Base-by-base conservation (phyloP, 805 yeast genomes). In the Saccharomycopsis javanensis region DNA sequence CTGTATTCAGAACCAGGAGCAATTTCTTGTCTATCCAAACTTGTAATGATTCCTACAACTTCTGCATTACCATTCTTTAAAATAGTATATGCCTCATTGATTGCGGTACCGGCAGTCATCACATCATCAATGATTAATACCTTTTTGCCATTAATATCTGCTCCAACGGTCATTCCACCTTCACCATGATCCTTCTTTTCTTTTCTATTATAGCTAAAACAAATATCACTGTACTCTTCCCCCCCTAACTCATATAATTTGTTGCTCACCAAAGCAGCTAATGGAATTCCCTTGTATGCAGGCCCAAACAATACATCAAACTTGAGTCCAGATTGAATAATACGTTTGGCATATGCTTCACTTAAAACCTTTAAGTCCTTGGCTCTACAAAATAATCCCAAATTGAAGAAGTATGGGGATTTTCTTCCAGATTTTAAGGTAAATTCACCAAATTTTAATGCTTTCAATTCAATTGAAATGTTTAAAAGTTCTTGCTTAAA, bases 101-200 rank as follows among this genome's bases (percentile, higher is more conserved):
- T 90, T 53, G 99, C 98, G 59, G 98, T 94, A 45, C 99, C 99
- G 1, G 98, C 98, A 60, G 98, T 92, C 84, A 92, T 91, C 48
- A 94, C 97, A 67, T 92, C 99, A 71, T 94, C 99, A 61, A 92
- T 89, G 65, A 94, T 88, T 65, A 94, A 74, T 25, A 92, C 81
- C 60, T 78, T 78, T 70, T 91, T 86, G 53, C 79, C 86, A 60
- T 78, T 77, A 65, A 92, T 78, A 5, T 81, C 71, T 51, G 86
- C 82, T 37, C 99, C 99, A 46, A 94, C 98, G 64, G 92, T 87
- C 57, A 80, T 80, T 13, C 99, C 99, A 64, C 98, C 99, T 74
- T 92, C 99, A 57, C 99, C 99, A 68, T 92, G 99, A 68, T 91
- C 97, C 73, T 92, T 92, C 76, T 86, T 86, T 72, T 90, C 97